phyloP scores from a whole-genome alignment of 208 protist genomes.

The Blastocrithidia nonstop region DNA sequence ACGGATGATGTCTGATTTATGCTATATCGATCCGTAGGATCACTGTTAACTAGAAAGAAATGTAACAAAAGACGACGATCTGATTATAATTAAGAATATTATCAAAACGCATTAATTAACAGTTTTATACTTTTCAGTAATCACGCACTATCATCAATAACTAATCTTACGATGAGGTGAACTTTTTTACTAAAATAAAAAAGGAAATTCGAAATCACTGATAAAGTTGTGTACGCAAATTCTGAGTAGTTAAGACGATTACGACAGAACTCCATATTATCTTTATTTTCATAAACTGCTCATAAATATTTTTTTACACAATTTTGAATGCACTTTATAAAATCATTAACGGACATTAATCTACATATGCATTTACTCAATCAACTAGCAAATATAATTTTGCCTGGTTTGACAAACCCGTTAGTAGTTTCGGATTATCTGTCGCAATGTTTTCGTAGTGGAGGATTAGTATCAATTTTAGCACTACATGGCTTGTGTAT shows the following conservation, averaged over 20 bases:
- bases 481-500: conserved; percentile 76
- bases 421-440: conserved; percentile 78
- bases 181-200: conserved; percentile 45
- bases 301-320: conserved; percentile 73
- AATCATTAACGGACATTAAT: conserved; percentile 23
- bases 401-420: conserved; percentile 71
- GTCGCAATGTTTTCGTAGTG: conserved; percentile 64
- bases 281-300: conserved; percentile 64
- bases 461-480: conserved; percentile 74
- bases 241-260: conserved; percentile 49
- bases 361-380: conserved; percentile 74
- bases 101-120: conserved; percentile 21
- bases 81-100: background rate
- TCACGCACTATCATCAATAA: conserved; percentile 25
- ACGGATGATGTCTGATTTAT: conserved; percentile 78
- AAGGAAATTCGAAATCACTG: conserved; percentile 26
- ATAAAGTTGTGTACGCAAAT: conserved; percentile 50
- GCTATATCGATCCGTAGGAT: conserved; percentile 22
- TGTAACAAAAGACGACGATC: conserved; percentile 19
- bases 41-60: conserved; percentile 24
- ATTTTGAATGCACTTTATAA: conserved; percentile 62
- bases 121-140: conserved; percentile 61
- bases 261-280: conserved; percentile 45
- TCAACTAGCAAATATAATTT: conserved; percentile 43
- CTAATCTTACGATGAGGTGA: conserved; percentile 40